These are phyloP conservation scores for Pichia thaimueangensis DNA, from an alignment of 805 yeast genomes.

Conservation along the genomic window DNA sequence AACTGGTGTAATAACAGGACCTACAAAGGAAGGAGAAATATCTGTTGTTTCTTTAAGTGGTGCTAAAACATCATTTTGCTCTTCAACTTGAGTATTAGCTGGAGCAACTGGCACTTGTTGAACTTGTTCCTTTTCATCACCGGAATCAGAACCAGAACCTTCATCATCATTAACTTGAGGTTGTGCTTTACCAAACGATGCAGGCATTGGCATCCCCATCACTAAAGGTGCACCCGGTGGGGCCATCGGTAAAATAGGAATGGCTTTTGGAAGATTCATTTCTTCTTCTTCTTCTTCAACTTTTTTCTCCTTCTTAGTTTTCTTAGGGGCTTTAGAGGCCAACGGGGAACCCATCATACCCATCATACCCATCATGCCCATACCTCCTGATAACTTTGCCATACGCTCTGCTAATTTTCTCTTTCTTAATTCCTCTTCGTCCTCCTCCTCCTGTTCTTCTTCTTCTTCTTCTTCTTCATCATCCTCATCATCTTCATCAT, in stretches of 20 bases:
- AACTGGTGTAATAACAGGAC: too few species aligned
- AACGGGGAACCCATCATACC: slow-evolving; percentile 37
- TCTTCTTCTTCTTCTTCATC: slow-evolving; percentile 46
- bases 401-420: slow-evolving; percentile 80
- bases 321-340: slow-evolving; percentile 23
- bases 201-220: slow-evolving; percentile 9
- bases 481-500: slow-evolving; percentile 31
- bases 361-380: slow-evolving; percentile 73
- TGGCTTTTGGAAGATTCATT: slow-evolving; percentile 31
- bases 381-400: slow-evolving; percentile 92
- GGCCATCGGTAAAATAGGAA: slow-evolving; percentile 51
- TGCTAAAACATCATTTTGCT: too few species aligned
- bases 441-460: slow-evolving; percentile 54
- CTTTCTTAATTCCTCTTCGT: slow-evolving; percentile 70
- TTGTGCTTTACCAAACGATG: too few species aligned
- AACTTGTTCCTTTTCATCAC: not conserved
- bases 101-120: too few species aligned
- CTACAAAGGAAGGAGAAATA: too few species aligned
- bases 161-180: slow-evolving; percentile 10
- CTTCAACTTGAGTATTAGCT: too few species aligned
- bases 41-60: too few species aligned
- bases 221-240: slow-evolving; percentile 30
- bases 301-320: slow-evolving; percentile 18
- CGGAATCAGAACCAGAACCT: not conserved
- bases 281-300: slow-evolving; percentile 15